Conservation (phyloP, 176 grass and related monocot genomes). For the Chrysopogon serrulatus region DNA sequence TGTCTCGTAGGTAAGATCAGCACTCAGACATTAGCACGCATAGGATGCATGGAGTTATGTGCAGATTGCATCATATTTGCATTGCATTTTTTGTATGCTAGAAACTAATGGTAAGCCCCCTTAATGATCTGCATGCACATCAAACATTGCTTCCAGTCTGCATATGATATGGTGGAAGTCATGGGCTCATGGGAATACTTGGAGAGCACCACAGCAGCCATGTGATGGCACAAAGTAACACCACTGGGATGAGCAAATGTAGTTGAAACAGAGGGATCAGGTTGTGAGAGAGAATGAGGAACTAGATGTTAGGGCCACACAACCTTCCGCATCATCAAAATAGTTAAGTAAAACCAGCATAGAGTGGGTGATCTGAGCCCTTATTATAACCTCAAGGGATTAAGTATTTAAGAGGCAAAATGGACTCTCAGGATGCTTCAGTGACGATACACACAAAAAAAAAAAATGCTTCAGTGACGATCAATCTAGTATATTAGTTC, state of each 20-base stretch:
- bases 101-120: neutral
- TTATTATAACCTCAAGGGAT: neutral
- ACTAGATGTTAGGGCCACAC: neutral
- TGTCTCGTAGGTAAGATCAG: too few species aligned
- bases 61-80: neutral
- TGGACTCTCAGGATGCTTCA: neutral
- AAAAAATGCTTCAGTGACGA: neutral
- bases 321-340: neutral
- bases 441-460: too few species aligned
- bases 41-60: neutral
- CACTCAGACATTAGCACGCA: neutral
- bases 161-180: neutral
- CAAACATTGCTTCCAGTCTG: too few species aligned
- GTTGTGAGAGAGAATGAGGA: neutral
- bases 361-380: neutral
- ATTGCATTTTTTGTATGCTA: neutral
- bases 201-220: neutral
- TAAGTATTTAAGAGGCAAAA: neutral
- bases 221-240: neutral
- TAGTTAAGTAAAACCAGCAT: neutral
- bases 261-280: neutral
- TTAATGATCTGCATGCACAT: too few species aligned
- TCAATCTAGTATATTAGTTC: neutral
- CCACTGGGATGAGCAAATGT: neutral
- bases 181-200: neutral